Evolutionary conservation across 73 alveolate species (phyloP).

Genomic region (Tetrahymena malaccensis): DNA sequence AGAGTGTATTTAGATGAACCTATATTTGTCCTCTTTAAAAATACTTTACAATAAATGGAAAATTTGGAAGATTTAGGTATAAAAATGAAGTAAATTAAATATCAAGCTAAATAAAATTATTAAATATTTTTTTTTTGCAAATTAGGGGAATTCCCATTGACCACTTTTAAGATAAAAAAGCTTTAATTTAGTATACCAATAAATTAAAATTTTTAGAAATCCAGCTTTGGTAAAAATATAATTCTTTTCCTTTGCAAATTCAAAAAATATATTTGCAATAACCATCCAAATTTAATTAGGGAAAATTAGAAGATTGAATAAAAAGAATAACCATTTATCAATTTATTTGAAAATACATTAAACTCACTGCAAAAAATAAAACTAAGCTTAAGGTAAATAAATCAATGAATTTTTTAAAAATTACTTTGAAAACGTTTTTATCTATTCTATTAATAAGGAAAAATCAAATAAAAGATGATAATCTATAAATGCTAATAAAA

Average conservation of each 20-base stretch:
- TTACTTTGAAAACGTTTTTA: background rate
- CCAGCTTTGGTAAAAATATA: background rate
- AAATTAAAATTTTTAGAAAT: background rate
- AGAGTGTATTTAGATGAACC: background rate
- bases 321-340: background rate
- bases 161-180: background rate
- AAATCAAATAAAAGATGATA: background rate
- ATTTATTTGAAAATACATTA: background rate
- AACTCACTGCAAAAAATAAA: background rate
- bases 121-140: background rate
- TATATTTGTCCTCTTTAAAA: background rate
- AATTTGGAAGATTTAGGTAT: background rate
- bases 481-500: background rate
- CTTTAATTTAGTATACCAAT: background rate
- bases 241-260: background rate
- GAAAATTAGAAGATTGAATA: background rate
- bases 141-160: background rate
- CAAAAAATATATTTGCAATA: background rate
- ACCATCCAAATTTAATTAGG: background rate
- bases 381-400: background rate
- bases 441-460: background rate
- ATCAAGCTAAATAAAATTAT: background rate
- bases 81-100: background rate
- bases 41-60: background rate
- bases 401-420: background rate